Evolutionary conservation across 805 yeast genomes (phyloP), one percentile per base, ranked within the genome.

Genomic region (Sporopachydermia lactativora): DNA sequence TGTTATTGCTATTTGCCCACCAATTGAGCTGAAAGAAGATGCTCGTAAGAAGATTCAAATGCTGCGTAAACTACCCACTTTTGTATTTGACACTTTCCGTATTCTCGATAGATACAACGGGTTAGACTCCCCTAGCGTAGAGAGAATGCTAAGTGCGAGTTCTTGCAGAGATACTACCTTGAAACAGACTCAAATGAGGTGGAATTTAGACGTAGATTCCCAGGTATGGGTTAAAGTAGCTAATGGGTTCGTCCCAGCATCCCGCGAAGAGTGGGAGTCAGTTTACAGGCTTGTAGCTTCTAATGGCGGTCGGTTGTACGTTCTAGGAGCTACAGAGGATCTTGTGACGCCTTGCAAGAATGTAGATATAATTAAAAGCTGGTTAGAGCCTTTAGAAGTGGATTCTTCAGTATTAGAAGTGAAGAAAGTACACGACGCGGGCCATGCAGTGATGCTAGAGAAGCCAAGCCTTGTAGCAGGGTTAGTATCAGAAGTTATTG

Each of bases 161-260:
- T 50, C 43, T 16, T 41, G 41, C 4, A 47, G 57, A 35, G 57
- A 61, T 19, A 49, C 62, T 14, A 63, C 59, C 48, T 65, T 66
- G 38, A 67, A 73, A 40, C 52, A 68, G 36, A 60, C 75, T 15
- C 94, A 81, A 54, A 63, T 81, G 34, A 59, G 84, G 38, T 77
- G 83, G 79, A 81, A 82, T 53, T 50, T 80, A 45, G 84, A 78
- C 54, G 69, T 78, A 13, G 63, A 70, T 39, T 67, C 85, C 0
- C 45, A 47, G 5, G 60, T 73, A 2, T 68, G 81, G 53, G 57
- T 81, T 41, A 62, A 65, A 41, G 75, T 79, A 46, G 61, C 71
- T 1, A 45, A 54, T 28, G 77, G 79, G 2, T 71, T 77, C 44
- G 44, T 52, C n/a, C 59, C 65, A 15, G 65, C 71, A 11, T 58